phyloP scores from a whole-genome alignment of 257 asterid species.

The Solanum paucissectum region DNA sequence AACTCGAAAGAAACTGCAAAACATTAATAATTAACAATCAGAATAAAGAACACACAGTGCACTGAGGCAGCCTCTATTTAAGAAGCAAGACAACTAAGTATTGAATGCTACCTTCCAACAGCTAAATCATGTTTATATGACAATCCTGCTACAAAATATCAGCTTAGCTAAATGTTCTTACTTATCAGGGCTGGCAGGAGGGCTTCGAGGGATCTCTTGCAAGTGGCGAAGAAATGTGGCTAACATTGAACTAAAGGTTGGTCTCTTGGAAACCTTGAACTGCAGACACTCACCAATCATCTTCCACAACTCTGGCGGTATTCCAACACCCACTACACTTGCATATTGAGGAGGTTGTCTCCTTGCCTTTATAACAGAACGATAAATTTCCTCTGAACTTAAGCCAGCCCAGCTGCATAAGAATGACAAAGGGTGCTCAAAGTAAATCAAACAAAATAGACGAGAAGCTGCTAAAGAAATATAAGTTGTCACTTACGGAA shows the following conservation, averaged over 20 bases:
- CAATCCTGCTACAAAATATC: not conserved
- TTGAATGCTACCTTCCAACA: constrained; percentile 5
- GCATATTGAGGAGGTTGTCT: constrained; percentile 96
- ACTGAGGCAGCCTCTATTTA: not conserved
- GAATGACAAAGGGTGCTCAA: constrained; percentile 10
- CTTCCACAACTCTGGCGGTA: constrained; percentile 96
- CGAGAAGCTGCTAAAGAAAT: not conserved
- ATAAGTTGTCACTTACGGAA: constrained; percentile 66
- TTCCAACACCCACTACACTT: constrained; percentile 94
- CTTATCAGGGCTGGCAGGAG: constrained; percentile 95
- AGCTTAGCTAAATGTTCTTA: constrained; percentile 30
- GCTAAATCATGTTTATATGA: not conserved
- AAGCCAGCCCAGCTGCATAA: constrained; percentile 86
- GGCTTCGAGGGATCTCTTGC: constrained; percentile 94
- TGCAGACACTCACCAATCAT: constrained; percentile 99
- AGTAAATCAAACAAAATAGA: not conserved
- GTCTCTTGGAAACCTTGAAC: constrained; percentile 76
- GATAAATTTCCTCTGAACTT: constrained; percentile 85
- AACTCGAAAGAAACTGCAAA: not conserved
- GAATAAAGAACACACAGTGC: not conserved
- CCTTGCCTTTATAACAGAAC: constrained; percentile 72
- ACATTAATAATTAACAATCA: not conserved
- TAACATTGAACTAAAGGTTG: constrained; percentile 87
- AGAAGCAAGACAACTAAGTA: not conserved
- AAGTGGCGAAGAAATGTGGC: constrained; percentile 83